A percentile compares a stretch with the other conserved stretches of the same genome.
These are phyloP conservation scores for Alternaria tenuissima DNA, from an alignment of 2,329 filamentous ascomycete genomes.

Conservation along the genomic window DNA sequence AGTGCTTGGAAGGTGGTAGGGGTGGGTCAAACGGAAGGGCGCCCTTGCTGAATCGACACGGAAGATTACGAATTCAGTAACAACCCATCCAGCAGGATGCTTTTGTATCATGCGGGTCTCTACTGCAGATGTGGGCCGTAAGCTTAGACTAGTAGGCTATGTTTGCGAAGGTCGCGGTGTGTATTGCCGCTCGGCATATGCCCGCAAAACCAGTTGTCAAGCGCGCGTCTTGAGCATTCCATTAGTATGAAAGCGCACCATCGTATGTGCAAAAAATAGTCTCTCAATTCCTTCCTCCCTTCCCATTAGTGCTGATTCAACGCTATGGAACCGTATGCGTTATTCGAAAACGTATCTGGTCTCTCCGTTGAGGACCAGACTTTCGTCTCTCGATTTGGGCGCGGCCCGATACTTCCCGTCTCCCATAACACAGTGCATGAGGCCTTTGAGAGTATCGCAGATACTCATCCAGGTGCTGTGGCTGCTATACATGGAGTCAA, in stretches of 20 bases:
- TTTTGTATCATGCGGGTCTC: not conserved
- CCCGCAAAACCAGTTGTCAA: not conserved
- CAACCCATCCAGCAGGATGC: not conserved
- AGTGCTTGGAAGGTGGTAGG: not conserved
- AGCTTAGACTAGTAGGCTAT: not conserved
- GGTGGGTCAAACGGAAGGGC: not conserved
- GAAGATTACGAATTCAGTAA: not conserved
- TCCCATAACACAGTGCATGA: constrained; percentile 6
- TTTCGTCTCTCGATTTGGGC: constrained; percentile 7
- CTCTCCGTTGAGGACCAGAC: constrained; percentile 7
- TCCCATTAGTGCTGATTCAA: not conserved
- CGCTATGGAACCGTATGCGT: constrained; percentile 1
- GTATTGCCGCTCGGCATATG: not conserved
- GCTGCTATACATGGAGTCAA: constrained; percentile 11
- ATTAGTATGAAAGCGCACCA: not conserved
- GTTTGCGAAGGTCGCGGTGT: not conserved
- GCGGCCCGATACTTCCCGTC: constrained; percentile 4
- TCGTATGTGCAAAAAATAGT: not conserved
- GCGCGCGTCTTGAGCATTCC: not conserved
- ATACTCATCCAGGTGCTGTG: constrained; percentile 1
- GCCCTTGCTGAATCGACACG: not conserved
- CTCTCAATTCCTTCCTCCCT: not conserved
- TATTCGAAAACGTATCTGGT: constrained; percentile 1
- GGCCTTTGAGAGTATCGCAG: constrained; percentile 13
- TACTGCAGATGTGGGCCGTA: not conserved